These are phyloP conservation scores for Isoetes taiwanensis DNA, from an alignment of 75 land plant genomes.

Conservation along the genomic window DNA sequence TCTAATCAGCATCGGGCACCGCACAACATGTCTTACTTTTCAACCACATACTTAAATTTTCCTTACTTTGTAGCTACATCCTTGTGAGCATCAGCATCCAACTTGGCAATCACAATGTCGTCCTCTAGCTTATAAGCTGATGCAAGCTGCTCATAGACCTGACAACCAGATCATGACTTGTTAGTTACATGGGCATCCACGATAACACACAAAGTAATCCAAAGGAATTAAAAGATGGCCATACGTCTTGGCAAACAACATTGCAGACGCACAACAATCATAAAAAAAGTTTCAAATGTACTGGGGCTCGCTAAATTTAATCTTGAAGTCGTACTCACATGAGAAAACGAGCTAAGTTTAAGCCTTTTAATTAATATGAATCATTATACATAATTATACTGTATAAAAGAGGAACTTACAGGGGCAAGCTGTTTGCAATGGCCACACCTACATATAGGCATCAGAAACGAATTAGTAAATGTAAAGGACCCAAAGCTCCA, in stretches of 20 bases:
- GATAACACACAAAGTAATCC: too few relatives aligned
- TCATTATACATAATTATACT: neutral
- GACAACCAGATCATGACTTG: too few relatives aligned
- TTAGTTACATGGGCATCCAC: too few relatives aligned
- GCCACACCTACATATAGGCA: conserved; percentile 67
- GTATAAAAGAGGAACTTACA: conserved; percentile 32
- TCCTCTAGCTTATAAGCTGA: conserved; percentile 63
- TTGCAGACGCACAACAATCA: too few relatives aligned
- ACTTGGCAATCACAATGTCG: conserved; percentile 84
- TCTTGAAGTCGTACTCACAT: neutral
- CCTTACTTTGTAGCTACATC: conserved; percentile 73
- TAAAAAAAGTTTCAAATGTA: neutral
- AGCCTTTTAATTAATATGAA: neutral
- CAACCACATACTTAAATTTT: too few relatives aligned
- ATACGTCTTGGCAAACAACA: too few relatives aligned
- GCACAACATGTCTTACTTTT: too few relatives aligned
- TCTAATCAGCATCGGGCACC: too few relatives aligned
- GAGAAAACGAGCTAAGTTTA: neutral
- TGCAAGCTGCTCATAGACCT: conserved; percentile 84
- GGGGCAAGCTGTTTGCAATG: conserved; percentile 97
- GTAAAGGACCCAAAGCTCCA: neutral
- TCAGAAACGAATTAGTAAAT: neutral
- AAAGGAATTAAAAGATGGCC: too few relatives aligned
- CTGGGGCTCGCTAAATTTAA: neutral
- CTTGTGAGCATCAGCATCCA: conserved; percentile 91